These are phyloP conservation scores for Neonectria hederae DNA, from an alignment of 2,329 filamentous ascomycete species.

Conservation along the genomic window DNA sequence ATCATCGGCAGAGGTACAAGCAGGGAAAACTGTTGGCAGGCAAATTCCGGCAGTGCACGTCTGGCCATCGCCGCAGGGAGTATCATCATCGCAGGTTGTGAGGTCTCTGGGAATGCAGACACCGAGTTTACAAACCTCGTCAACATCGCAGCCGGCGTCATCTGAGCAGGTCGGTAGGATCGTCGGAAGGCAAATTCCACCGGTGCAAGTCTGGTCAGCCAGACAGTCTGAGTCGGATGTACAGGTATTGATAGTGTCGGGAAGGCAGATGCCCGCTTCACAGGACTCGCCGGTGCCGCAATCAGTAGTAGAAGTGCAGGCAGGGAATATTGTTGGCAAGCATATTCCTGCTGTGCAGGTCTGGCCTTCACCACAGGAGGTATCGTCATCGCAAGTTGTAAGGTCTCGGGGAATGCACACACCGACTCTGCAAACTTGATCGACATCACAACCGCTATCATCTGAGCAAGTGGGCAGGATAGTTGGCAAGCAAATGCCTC, in stretches of 20 bases:
- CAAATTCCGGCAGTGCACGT: conserved; percentile 7
- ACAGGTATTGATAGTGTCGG: background rate
- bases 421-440: conserved; percentile 1
- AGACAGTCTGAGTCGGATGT: background rate
- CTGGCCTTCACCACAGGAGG: background rate
- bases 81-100: background rate
- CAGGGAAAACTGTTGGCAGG: conserved; percentile 11
- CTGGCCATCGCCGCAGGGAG: background rate
- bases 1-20: background rate
- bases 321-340: background rate
- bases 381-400: background rate
- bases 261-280: conserved; percentile 1
- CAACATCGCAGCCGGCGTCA: background rate
- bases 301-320: background rate
- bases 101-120: conserved; percentile 6
- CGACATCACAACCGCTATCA: background rate
- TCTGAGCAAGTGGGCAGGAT: background rate
- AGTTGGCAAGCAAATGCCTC: conserved; percentile 5
- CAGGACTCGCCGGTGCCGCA: conserved; percentile 1
- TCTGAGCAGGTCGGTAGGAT: background rate
- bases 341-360: conserved; percentile 12
- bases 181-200: conserved; percentile 11
- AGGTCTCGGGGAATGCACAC: conserved; percentile 5
- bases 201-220: background rate
- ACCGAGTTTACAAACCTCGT: conserved; percentile 4